Evolutionary conservation across 1,139 yeast genomes (phyloP), one percentile per base, ranked within the genome.

Genomic region (Zygosaccharomyces sapae): DNA sequence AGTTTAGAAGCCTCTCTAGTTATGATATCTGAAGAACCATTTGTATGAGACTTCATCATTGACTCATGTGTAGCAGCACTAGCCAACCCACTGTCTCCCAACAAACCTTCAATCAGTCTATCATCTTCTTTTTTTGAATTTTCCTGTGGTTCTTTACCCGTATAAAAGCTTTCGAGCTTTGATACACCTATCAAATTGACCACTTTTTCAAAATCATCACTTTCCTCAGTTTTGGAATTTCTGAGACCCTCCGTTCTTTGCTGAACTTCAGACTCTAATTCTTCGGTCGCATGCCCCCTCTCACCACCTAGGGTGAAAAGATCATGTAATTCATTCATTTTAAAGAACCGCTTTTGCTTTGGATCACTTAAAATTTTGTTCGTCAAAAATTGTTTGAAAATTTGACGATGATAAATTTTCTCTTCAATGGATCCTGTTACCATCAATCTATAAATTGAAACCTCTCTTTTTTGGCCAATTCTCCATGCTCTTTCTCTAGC

Each of bases 401-500:
- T 92, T 67, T 92, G 98, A 27, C 98, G 77, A 60, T 94, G 98
- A 60, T 92, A 92, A 2, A 94, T 92, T 66, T 92, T 92, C 62
- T 92, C 98, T 62, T 92, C 99, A 42, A 92, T 94, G 0, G 97
- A 81, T 0, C 97, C 97, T 0, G 97, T 89, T 30, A 92, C 86
- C 89, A 92, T 88, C 38, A 92, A 70, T 48, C 98, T 71, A 59
- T 90, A 94, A 33, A 92, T 90, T 2, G 90, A 81, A n/a, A 92
- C 97, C 58, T 90, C 96, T 54, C 82, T 81, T 63, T 86, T 90
- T 62, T 92, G 98, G 0, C 98, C 98, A 52, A 92, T 74, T 56
- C 98, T 74, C 98, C 98, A 92, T 0, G 97, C 97, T 44, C 98
- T 70, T 66, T 92, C 98, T 53, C 98, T 72, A 0, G 98, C 98